phyloP scores from a whole-genome alignment of 768 basidiomycete genomes.

The Trametes sanguinea region DNA sequence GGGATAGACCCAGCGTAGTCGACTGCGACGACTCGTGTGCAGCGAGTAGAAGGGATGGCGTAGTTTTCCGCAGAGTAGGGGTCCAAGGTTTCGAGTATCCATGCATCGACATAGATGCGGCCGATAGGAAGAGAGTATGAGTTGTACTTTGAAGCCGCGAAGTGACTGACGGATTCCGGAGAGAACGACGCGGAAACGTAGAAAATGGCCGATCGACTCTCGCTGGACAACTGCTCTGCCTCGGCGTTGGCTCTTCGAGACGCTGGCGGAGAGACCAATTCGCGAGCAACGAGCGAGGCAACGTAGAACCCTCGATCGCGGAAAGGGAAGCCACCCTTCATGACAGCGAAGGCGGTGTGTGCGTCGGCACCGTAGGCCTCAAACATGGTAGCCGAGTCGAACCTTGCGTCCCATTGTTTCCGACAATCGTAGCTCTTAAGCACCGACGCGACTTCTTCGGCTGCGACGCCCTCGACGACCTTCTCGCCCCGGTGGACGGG shows the following conservation, averaged over 20 bases:
- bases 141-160: constrained; percentile 73
- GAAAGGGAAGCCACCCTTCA: constrained; percentile 87
- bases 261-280: constrained; percentile 32
- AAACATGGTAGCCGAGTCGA: constrained; percentile 67
- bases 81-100: constrained; percentile 95
- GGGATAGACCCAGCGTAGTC: constrained; percentile 89
- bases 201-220: constrained; percentile 65
- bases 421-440: constrained; percentile 71
- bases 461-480: constrained; percentile 91
- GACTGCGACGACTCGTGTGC: constrained; percentile 80
- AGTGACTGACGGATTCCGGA: constrained; percentile 58
- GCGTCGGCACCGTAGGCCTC: constrained; percentile 79
- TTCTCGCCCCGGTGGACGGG: constrained; percentile 88
- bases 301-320: constrained; percentile 85
- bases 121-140: constrained; percentile 73
- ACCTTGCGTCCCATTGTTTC: constrained; percentile 85
- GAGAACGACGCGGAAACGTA: constrained; percentile 83
- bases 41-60: constrained; percentile 89
- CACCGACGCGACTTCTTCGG: constrained; percentile 83
- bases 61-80: constrained; percentile 94
- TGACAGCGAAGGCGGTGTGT: constrained; percentile 68
- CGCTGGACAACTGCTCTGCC: constrained; percentile 28
- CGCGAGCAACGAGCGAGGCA: constrained; percentile 72
- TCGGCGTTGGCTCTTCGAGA: constrained; percentile 47
- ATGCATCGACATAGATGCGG: constrained; percentile 85